Evolutionary conservation across 805 yeast genomes (phyloP).

Genomic region (Schwanniomyces sp.): DNA sequence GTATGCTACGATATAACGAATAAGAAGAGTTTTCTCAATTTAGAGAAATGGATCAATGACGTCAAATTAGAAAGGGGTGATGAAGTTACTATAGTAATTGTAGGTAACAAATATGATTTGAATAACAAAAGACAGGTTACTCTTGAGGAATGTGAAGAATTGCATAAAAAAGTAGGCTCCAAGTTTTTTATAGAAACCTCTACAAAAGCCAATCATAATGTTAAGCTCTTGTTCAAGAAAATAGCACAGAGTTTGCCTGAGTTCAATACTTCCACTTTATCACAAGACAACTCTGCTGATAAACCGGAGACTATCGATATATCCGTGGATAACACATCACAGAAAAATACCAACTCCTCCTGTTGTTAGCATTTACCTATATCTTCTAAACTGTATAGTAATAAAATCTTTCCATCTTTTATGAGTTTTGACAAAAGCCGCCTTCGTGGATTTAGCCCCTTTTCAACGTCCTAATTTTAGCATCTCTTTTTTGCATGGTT

Average conservation of each 20-base stretch:
- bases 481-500: neutral
- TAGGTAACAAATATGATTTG: constrained; percentile 89
- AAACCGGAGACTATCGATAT: constrained; percentile 40
- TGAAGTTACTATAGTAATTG: constrained; percentile 84
- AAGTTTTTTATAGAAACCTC: constrained; percentile 88
- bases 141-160: constrained; percentile 78
- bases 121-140: constrained; percentile 79
- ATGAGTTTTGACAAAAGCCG: neutral
- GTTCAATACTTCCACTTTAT: constrained; percentile 32
- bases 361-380: constrained; percentile 11
- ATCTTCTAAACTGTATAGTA: neutral
- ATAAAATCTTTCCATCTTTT: neutral
- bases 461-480: too few species aligned
- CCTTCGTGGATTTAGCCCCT: too few species aligned
- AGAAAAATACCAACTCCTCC: constrained; percentile 12
- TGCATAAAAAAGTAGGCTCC: constrained; percentile 71
- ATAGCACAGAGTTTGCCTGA: constrained; percentile 92
- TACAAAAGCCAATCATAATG: constrained; percentile 93
- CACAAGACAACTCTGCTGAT: constrained; percentile 11
- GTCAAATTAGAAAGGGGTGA: constrained; percentile 91
- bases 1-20: constrained; percentile 92
- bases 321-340: constrained; percentile 27
- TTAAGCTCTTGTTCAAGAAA: constrained; percentile 82
- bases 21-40: constrained; percentile 77
- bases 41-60: constrained; percentile 91